Evolutionary conservation across 2,329 filamentous ascomycete genomes (phyloP), one percentile per base, ranked within the genome.

Genomic region (Westerdykella ornata): DNA sequence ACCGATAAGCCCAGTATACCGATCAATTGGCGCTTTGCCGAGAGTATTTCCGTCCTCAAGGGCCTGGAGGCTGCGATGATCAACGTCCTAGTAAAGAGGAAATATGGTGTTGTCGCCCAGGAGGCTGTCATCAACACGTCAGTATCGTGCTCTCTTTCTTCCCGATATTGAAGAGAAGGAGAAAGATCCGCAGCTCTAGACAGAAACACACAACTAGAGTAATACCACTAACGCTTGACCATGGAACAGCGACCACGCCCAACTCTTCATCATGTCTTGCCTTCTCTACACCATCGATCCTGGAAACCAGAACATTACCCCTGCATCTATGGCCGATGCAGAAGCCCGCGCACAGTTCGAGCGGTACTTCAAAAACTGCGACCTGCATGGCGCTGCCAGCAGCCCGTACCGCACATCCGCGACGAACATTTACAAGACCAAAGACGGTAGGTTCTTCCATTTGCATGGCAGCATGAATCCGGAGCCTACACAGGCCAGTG

Each of bases 21-120:
- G 0, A 72, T 78, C 54, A 76, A 75, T 38, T 78, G 76, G 75
- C 66, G 74, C 2, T 75, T 77, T 38, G 73, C 75, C 2, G 75
- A 78, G 52, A 75, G 72, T 35, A 69, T 75, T 1, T 67, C 73
- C 0, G 61, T 72, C 1, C 47, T 76, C 19, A 76, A 75, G 50
- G 73, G 60, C 1, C 55, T 73, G 14, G 72, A 76, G 49, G 73
- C 72, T 7, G 64, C 67, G 0, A 61, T 75, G 46, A 47, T 75
- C 19, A 70, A 68, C 36, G 61, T 63, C 1, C 53, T 76, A 8
- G 40, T 76, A 6, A 62, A 65, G 37, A 59, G 60, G n/a, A 75
- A 75, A 45, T 76, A 76, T 45, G 56, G 57, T 0, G 18, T 67
- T 3, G 56, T 64, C 12, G 62, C 70, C 0, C 54, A 64, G 14